Conservation (phyloP, 495 filamentous ascomycete species). For the Podospora bellae-mahoneyi region DNA sequence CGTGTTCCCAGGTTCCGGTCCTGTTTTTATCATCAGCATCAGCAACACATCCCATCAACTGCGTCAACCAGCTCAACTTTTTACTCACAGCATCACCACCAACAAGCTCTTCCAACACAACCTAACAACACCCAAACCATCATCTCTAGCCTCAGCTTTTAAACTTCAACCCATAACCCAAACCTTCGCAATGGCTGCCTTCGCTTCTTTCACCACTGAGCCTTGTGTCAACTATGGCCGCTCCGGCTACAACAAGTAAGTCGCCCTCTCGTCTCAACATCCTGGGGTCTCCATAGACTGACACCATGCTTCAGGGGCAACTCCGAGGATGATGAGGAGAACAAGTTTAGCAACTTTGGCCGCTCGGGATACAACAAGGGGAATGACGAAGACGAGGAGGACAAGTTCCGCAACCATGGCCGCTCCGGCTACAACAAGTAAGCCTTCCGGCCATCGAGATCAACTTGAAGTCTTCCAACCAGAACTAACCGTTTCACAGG, state of each 20-base stretch:
- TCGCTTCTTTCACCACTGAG: slow-evolving; percentile 31
- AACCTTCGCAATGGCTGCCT: slow-evolving; percentile 42
- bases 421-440: slow-evolving; percentile 48
- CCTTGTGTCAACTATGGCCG: slow-evolving; percentile 57
- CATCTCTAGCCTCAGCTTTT: slow-evolving; percentile 17
- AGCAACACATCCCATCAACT: slow-evolving; percentile 23
- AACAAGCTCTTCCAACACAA: slow-evolving; percentile 8
- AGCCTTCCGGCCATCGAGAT: slow-evolving; percentile 1
- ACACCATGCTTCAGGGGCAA: slow-evolving; percentile 27
- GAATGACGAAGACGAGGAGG: slow-evolving; percentile 41
- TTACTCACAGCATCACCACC: slow-evolving; percentile 5
- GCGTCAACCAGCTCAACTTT: slow-evolving; percentile 14
- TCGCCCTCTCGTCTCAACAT: slow-evolving; percentile 4
- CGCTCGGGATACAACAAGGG: slow-evolving; percentile 45
- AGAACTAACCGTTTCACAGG: not conserved
- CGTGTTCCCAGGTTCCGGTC: slow-evolving; percentile 17
- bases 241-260: slow-evolving; percentile 48
- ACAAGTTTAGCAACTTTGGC: slow-evolving; percentile 36
- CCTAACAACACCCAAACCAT: slow-evolving; percentile 8
- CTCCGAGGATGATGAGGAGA: slow-evolving; percentile 40
- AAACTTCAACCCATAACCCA: slow-evolving; percentile 2
- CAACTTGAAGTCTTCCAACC: not conserved
- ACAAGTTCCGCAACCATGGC: slow-evolving; percentile 39
- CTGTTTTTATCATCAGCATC: slow-evolving; percentile 35
- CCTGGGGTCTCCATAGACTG: slow-evolving; percentile 5